Base-by-base conservation (phyloP, 2,329 filamentous ascomycete species). In the Zasmidium angulare region DNA sequence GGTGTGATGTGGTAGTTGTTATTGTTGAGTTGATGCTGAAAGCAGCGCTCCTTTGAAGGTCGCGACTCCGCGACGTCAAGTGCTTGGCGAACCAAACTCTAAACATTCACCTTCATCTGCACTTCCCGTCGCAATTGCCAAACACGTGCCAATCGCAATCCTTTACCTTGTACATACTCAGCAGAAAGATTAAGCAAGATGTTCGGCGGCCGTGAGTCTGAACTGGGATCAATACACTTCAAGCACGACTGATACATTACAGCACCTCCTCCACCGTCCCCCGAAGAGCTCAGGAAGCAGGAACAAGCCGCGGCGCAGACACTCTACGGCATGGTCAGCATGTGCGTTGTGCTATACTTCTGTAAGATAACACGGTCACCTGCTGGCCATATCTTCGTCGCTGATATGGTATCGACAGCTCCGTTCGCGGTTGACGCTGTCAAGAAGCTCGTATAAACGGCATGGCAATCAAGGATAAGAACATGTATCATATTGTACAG, bases 271-370 rank as follows among this genome's bases (percentile, higher is more conserved):
- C 86, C 86, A 74, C 83, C 86, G 69, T 86, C 86, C 60, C 79
- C 84, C 60, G 86, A 88, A 75, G 89, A 93, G 82, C 83, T 93
- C 73, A 82, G 82, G 72, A 63, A 69, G 53, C 82, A 87, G 74
- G 89, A 93, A 81, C 79, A 81, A 61, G 84, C 88, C 74, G 89
- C 90, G 53, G 79, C 79, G 70, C 81, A 82, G 67, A 89, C 87
- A 53, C 79, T 93, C 66, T 86, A 89, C 78, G 82, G 81, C 69
- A 88, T 88, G 63, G 72, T 88, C 56, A 82, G 84, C 43, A 85
- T 86, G 17, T 87, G 86, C 63, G 80, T 87, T 43, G 75, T 89
- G 52, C 82, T 95, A 51, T 93, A 93, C 74, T 78, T 95, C 61
- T 91, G 90, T 95, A 85, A 58, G 89, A 73, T 2, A 12, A 2